Base-by-base conservation (phyloP, 495 filamentous ascomycete genomes). In the Penicillium pancosmium region DNA sequence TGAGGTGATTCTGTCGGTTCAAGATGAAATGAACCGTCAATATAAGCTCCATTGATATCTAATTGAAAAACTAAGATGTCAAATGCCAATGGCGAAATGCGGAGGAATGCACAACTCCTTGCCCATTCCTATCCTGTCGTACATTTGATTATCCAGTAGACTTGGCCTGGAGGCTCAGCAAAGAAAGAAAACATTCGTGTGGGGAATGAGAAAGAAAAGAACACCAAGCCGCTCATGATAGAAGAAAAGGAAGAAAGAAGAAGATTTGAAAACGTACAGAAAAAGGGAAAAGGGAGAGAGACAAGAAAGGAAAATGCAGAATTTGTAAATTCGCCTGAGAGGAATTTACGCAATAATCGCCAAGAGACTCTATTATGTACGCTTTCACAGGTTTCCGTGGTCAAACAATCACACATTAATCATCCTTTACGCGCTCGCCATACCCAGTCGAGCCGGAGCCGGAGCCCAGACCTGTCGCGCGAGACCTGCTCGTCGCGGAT, bases 401-500 rank as follows among this genome's bases (percentile, higher is more conserved):
- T 55, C 54, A 56, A 16, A 34, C 52, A 61, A 66, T 46, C 46
- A 56, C 55, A 62, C 15, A 51, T 70, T 54, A 77, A 57, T 73
- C 73, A 36, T 72, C 71, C 56, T 75, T 77, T 15, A 36, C 40
- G 47, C 74, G 66, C 7, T 71, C 68, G 15, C 54, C 56, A 34
- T 59, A 64, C 31, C 44, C 34, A 27, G 51, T 57, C 15, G 59
- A 59, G 12, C 54, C 50, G 5, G 67, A 63, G 3, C 57, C 62
- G 23, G 60, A 61, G 3, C 57, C 62, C 34, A 62, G 52, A 21
- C 52, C 67, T 48, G 61, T 58, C 38, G 67, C 60, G 62, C 77
- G 77, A 78, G 73, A 69, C 72, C 77, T 68, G 75, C 73, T 77
- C 73, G 71, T 72, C 52, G 67, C 66, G 31, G 73, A 65, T 50